Conservation (phyloP, 805 yeast genomes). For the Ogataea nonfermentans region DNA sequence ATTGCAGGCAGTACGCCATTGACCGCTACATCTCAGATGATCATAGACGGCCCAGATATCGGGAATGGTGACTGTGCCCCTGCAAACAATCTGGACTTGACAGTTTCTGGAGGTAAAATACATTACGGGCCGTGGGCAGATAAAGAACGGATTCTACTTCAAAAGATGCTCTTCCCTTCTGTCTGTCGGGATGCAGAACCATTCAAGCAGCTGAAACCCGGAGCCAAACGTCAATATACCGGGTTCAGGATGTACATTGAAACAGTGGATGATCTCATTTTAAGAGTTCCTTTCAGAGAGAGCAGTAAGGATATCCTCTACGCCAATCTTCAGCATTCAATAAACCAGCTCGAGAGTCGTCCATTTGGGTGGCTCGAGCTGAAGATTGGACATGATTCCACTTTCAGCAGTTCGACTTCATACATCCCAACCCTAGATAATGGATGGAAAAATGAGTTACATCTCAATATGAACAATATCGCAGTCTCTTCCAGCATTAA, state of each 20-base stretch:
- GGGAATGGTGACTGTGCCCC: constrained; percentile 63
- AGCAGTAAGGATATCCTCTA: constrained; percentile 65
- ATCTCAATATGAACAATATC: constrained; percentile 47
- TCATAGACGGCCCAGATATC: constrained; percentile 47
- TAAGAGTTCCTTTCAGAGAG: constrained; percentile 84
- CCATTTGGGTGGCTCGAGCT: constrained; percentile 94
- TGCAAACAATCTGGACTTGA: constrained; percentile 57
- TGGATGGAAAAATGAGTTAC: constrained; percentile 55
- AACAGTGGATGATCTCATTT: constrained; percentile 60
- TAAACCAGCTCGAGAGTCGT: constrained; percentile 35
- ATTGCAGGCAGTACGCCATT: constrained; percentile 61
- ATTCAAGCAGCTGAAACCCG: constrained; percentile 38
- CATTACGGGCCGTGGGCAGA: constrained; percentile 98
- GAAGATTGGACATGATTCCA: constrained; percentile 54
- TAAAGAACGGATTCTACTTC: constrained; percentile 68
- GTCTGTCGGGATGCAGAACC: constrained; percentile 56
- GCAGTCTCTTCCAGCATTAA: constrained; percentile 83
- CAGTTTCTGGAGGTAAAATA: constrained; percentile 57
- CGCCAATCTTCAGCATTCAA: background rate
- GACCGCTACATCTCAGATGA: constrained; percentile 26
- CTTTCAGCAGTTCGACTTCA: constrained; percentile 44
- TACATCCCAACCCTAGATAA: constrained; percentile 47
- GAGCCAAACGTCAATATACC: constrained; percentile 53
- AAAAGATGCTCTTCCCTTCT: constrained; percentile 65
- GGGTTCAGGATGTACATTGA: constrained; percentile 55